A percentile compares a stretch with the other conserved stretches of the same genome.
Conservation (phyloP, 2,329 filamentous ascomycete species). For the Fusarium foetens region DNA sequence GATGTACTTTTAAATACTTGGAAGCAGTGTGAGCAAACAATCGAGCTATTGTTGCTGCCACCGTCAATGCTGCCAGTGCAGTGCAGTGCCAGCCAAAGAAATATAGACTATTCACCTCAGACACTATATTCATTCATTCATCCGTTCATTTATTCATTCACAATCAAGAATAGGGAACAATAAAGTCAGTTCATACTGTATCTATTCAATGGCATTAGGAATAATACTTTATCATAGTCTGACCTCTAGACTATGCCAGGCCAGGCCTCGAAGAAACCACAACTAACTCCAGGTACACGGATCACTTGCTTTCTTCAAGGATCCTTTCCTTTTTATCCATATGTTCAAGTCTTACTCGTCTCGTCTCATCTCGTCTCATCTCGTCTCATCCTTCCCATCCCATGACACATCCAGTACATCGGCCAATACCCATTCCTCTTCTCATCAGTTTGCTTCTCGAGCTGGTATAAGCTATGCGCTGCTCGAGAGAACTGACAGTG, state of each 20-base stretch:
- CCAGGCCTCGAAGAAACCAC: conserved; percentile 20
- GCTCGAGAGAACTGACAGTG: conserved; percentile 35
- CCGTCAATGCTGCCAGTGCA: background rate
- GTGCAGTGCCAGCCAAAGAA: background rate
- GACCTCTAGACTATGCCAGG: conserved; percentile 15
- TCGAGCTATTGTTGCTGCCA: background rate
- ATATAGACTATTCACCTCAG: background rate
- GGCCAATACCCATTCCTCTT: conserved; percentile 27
- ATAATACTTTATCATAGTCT: conserved; percentile 32
- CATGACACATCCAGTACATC: conserved; percentile 33
- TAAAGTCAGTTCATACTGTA: conserved; percentile 22
- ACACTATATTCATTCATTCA: background rate
- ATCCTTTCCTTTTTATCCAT: conserved; percentile 31
- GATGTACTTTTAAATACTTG: background rate
- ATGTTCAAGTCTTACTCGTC: conserved; percentile 20
- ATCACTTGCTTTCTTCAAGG: conserved; percentile 31
- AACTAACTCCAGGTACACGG: conserved; percentile 37
- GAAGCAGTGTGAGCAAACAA: background rate
- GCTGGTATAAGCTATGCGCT: conserved; percentile 37
- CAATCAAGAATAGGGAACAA: background rate
- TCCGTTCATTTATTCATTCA: background rate
- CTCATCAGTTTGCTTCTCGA: conserved; percentile 28
- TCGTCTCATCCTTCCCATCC: conserved; percentile 5
- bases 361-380: background rate
- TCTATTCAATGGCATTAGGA: conserved; percentile 44